Conservation (phyloP, 2,329 filamentous ascomycete species). For the Hirsutella thompsonii region DNA sequence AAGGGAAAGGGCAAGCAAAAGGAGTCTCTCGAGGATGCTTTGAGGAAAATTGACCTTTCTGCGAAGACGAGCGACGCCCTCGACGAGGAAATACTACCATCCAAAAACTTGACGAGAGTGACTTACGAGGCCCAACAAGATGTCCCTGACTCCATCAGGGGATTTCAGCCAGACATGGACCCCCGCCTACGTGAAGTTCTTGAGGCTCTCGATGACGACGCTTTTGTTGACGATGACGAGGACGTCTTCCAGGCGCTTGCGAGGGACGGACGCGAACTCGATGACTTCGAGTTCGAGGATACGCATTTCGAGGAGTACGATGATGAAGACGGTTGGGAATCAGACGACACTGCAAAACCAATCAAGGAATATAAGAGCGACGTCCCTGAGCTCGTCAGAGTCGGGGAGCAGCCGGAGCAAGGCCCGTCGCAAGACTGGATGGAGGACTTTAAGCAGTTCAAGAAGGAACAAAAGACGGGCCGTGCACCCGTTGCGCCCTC, state of each 20-base stretch:
- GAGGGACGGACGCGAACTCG: constrained; percentile 57
- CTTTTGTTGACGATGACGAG: constrained; percentile 77
- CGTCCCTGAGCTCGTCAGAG: constrained; percentile 34
- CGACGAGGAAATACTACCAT: constrained; percentile 64
- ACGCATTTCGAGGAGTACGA: constrained; percentile 47
- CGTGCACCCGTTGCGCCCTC: constrained; percentile 26
- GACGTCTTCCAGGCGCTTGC: constrained; percentile 76
- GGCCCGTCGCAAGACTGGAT: constrained; percentile 72
- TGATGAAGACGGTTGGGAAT: constrained; percentile 82
- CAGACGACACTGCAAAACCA: constrained; percentile 82
- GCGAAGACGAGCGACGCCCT: constrained; percentile 45
- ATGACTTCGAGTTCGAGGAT: constrained; percentile 69
- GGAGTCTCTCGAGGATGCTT: constrained; percentile 68
- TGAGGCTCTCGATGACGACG: constrained; percentile 90
- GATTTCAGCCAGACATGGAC: constrained; percentile 98
- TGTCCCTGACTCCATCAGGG: constrained; percentile 78
- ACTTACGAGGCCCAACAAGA: constrained; percentile 92
- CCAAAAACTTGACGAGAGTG: constrained; percentile 61
- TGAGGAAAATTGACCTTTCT: constrained; percentile 48
- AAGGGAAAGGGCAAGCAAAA: constrained; percentile 66
- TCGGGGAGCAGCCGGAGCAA: constrained; percentile 39
- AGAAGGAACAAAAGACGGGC: constrained; percentile 55
- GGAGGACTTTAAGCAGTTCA: constrained; percentile 87
- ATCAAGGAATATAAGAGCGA: constrained; percentile 39
- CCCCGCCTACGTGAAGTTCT: constrained; percentile 79